Evolutionary conservation across 2,329 filamentous ascomycete species (phyloP).

Genomic region (Coleophoma eucalyptorum): DNA sequence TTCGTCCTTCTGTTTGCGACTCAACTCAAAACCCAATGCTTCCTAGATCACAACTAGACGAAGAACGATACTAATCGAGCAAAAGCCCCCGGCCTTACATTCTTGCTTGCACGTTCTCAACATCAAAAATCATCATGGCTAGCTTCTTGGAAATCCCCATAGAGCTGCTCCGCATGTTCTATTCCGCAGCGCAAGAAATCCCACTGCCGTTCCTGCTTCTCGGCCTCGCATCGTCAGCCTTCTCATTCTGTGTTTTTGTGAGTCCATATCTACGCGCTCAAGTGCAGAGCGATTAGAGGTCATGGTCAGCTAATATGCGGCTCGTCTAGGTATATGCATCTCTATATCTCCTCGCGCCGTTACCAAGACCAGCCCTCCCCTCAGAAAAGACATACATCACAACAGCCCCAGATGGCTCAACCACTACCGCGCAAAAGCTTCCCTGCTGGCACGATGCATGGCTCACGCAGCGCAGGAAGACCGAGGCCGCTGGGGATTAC

Average conservation of each 20-base stretch:
- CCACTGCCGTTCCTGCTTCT: conserved; percentile 12
- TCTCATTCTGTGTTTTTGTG: conserved; percentile 14
- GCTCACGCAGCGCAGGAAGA: conserved; percentile 55
- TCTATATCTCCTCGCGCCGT: conserved; percentile 74
- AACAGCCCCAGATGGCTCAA: conserved; percentile 59
- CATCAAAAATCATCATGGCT: neutral
- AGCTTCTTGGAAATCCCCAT: conserved; percentile 1
- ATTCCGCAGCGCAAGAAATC: conserved; percentile 7
- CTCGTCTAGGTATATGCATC: conserved; percentile 56
- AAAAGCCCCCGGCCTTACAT: too few species aligned
- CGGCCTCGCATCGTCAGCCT: conserved; percentile 5
- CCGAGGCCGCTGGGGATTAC: conserved; percentile 33
- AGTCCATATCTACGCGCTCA: neutral
- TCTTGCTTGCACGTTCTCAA: too few species aligned
- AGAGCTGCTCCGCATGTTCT: conserved; percentile 2
- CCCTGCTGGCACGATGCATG: conserved; percentile 87
- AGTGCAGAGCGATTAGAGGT: too few species aligned
- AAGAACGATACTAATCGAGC: too few species aligned
- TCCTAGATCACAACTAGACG: too few species aligned
- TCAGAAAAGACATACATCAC: conserved; percentile 87
- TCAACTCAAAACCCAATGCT: too few species aligned
- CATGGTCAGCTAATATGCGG: neutral
- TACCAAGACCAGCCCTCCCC: conserved; percentile 66
- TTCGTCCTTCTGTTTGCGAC: too few species aligned
- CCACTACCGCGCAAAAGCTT: conserved; percentile 51